Base-by-base conservation (phyloP, 768 basidiomycete genomes). In the Hypholoma sublateritium region DNA sequence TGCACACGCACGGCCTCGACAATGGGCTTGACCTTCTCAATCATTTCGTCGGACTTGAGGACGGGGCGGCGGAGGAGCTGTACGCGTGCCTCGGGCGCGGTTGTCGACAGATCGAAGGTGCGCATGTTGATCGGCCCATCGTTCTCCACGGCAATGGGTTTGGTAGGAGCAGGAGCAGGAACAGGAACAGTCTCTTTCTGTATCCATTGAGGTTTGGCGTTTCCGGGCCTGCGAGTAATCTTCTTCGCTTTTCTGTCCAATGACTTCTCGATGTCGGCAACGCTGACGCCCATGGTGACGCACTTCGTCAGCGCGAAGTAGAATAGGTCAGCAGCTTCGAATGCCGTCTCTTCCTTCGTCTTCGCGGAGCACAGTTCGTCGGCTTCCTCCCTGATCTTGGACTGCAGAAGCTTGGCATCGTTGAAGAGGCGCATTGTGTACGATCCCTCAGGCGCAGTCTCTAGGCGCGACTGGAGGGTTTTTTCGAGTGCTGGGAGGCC, bases 331-430 rank as follows among this genome's bases (percentile, higher is more conserved):
- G 95, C 96, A 6, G 95, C 92, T 72, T 99, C 97, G 59, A 95
- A 96, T 1, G 95, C 91, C 14, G 97, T 77, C 28, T 98, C 92
- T 47, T 90, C 86, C 66, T 83, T 83, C 1, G 84, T 83, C 62
- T 84, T 77, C 21, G 93, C 93, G 16, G 80, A 79, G 69, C 94
- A 96, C n/a, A 99, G 81, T 71, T 99, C 97, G 64, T 96, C 92
- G 0, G 97, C 97, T 70, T 99, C 97, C 72, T 99, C 97, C 87
- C 91, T 93, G 61, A 99, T 94, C 78, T 99, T 99, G 50, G 94
- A 88, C 45, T 80, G 83, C 44, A 98, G 77, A n/a, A 99, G 79
- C 45, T 80, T 81, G 4, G 87, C 74, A 68, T 98, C 92, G 42
- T 81, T 78, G 73, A 98, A 97, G 24, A 99, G 74, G 52, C 93